Evolutionary conservation across 352 stramenopile species (phyloP), one percentile per base, ranked within the genome.

Genomic region (Phytophthora sansomeana): DNA sequence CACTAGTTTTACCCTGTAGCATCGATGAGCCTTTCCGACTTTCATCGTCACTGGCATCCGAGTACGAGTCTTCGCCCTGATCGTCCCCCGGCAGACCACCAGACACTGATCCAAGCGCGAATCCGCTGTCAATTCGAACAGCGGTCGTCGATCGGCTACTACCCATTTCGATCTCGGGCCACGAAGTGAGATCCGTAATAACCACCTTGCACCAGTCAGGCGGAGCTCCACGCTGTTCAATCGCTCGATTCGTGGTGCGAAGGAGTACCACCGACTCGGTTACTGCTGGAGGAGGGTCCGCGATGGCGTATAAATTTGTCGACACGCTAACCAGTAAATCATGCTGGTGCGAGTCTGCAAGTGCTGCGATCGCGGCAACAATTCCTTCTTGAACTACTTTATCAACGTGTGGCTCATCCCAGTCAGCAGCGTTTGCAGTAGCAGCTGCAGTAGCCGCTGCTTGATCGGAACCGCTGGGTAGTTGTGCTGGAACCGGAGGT

Each of bases 341-440:
- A 10, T 83, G 67, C 38, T 89, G 77, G 41, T 91, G 81, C 16
- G 77, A 74, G 33, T 93, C 85, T n/a, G 74, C 75, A 17, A 93
- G 62, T 36, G 70, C 68, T 1, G 76, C 75, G 52, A 95, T 86
- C 1, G 83, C 83, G 0, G 77, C 63, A 5, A 95, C 83, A 24
- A 93, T 79, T 7, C 85, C 85, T 9, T 91, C 81, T 60, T 92
- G 83, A 42, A 89, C 71, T 51, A 95, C 83, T 28, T 81, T 91
- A 33, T 77, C 60, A 10, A 83, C 63, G 48, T 91, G 74, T 14
- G 74, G 74, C 38, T 85, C 78, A 57, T 79, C 75, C 28, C 61
- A 69, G 3, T 70, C 71, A 36, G 44, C 41, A 52, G 63, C 42
- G 32, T 33, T 74, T 14, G 38, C 21, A 6, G 41, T 33, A 6